A percentile compares a stretch with the other conserved stretches of the same genome.
Conservation (phyloP, 1,139 yeast genomes). For the Pichia sp. region DNA sequence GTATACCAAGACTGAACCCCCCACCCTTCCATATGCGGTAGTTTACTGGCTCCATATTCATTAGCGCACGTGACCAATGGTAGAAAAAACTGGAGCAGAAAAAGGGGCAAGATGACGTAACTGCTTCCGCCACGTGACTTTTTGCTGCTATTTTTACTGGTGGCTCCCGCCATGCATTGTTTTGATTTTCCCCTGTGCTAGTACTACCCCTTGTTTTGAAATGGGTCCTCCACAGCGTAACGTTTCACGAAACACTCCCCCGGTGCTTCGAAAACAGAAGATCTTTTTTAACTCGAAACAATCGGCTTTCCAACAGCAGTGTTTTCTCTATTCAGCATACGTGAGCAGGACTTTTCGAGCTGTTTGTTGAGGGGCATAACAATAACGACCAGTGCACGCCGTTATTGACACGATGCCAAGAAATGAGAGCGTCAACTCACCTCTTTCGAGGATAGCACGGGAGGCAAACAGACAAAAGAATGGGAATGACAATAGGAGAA, state of each 20-base stretch:
- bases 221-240: not conserved
- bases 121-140: not conserved
- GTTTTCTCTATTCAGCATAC: not conserved
- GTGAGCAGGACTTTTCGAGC: not conserved
- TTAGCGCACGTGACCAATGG: too few species aligned
- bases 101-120: not conserved
- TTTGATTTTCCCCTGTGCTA: not conserved
- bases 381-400: not conserved
- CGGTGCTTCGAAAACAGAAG: not conserved
- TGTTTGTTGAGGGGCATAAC: not conserved
- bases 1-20: too few species aligned
- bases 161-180: not conserved
- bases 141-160: not conserved
- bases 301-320: not conserved
- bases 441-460: constrained; percentile 12
- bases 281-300: not conserved
- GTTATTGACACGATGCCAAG: not conserved
- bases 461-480: constrained; percentile 7
- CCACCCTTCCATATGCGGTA: too few species aligned
- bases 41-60: too few species aligned
- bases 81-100: not conserved
- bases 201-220: not conserved
- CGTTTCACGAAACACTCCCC: too few species aligned
- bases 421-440: constrained; percentile 8
- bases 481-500: constrained; percentile 5